Evolutionary conservation across 2,329 filamentous ascomycete species (phyloP), one percentile per base, ranked within the genome.

Genomic region (Alternaria sp.): DNA sequence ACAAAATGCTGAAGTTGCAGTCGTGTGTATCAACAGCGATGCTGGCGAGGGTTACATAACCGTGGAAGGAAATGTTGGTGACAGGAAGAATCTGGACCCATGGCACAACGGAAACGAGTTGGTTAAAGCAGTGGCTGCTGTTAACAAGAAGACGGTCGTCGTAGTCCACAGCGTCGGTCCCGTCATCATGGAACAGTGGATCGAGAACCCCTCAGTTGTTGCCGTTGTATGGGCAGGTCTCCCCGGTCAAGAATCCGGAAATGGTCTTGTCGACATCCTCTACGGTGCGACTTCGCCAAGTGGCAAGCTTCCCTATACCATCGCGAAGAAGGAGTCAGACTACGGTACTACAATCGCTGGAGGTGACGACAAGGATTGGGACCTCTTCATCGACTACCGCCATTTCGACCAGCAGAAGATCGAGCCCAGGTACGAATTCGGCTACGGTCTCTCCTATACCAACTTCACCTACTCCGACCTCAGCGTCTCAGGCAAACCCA

Each of bases 271-370:
- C 4, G 81, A 83, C 33, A 72, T 83, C 10, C 66, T 83, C 1
- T 83, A 80, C 60, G 81, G 81, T 3, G 67, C 69, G n/a, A 63
- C 72, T 3, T 76, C 75, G 5, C 81, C 81, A 1, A 79, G 72
- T 0, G 88, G 87, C 2, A 85, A 86, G 56, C 78, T 90, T 0
- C 86, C 87, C 68, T 90, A 77, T 49, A 77, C 75, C 10, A 77
- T 78, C 49, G 75, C 74, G 3, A 78, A 77, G 63, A 55, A 66
- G 17, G 56, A 66, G 4, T 59, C 33, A 1, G 76, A 78, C 58
- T 78, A 78, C 44, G 73, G 72, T 17, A 70, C 72, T 1, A 54
- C 49, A 0, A 64, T 77, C 23, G 56, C 58, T 3, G 17, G 31
- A 3, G 71, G 69, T 3, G 54, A 58, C 45, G 64, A 67, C 31